Conservation (phyloP, 495 filamentous ascomycete genomes). For the Pyrenopolyporus hunteri region DNA sequence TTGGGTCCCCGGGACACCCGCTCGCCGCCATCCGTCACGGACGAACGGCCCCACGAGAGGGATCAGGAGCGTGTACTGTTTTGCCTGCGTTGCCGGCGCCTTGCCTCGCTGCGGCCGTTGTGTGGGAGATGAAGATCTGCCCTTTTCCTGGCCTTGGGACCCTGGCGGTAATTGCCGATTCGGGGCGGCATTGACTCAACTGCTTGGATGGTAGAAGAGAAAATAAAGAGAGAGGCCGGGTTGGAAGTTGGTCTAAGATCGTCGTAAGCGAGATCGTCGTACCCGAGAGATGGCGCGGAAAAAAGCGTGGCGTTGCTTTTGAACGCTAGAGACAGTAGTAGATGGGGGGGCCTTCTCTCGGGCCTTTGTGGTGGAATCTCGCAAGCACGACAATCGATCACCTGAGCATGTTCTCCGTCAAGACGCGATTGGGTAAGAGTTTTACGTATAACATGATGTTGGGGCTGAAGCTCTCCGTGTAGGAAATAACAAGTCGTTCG, state of each 20-base stretch:
- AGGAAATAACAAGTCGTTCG: constrained; percentile 6
- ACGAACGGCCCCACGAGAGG: constrained; percentile 21
- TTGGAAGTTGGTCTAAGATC: constrained; percentile 30
- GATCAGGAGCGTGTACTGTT: constrained; percentile 20
- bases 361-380: constrained; percentile 1
- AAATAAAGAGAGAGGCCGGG: neutral
- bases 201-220: neutral
- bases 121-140: constrained; percentile 36
- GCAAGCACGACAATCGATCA: neutral
- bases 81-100: neutral
- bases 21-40: constrained; percentile 18
- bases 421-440: constrained; percentile 12
- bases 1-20: constrained; percentile 19
- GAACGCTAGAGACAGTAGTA: neutral
- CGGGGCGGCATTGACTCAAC: constrained; percentile 3
- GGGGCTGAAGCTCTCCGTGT: neutral
- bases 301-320: constrained; percentile 9
- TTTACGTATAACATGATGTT: constrained; percentile 4
- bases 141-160: constrained; percentile 10
- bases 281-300: constrained; percentile 35
- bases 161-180: constrained; percentile 31
- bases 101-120: too few relatives aligned
- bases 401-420: neutral
- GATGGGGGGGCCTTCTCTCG: neutral
- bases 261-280: constrained; percentile 31